Base-by-base conservation (phyloP, 1,139 yeast species). In the Debaryomyces robertsiae region DNA sequence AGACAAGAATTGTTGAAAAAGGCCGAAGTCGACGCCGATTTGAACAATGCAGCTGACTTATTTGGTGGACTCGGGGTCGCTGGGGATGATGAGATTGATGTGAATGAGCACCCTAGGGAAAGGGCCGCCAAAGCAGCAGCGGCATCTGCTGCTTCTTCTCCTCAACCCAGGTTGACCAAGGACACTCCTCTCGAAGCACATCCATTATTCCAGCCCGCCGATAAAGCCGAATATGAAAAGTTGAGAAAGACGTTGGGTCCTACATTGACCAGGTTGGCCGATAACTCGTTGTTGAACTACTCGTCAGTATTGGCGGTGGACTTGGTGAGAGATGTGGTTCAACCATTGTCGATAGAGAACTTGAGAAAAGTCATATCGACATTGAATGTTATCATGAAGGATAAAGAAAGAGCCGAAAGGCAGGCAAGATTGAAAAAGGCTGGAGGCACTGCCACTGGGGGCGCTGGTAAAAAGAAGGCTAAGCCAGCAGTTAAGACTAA, bases 381-480 rank as follows among this genome's bases (percentile, higher is more conserved):
- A 1, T 73, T 93, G 57, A 87, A 82, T 53, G 93, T 91, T 6
- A 65, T 84, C 42, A 73, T 85, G 48, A 90, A 84, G 57, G 96
- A 90, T 43, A 93, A 93, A 70, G 93, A 85, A 64, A 84, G 83
- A 61, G 85, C 84, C 45, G 98, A 91, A 69, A 87, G 97, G 72
- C 84, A 77, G 56, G 88, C 85, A 3, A 79, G 95, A 67, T 70
- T 85, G 56, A 78, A 84, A 56, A 84, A 82, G 61, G 77, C 89
- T 35, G 93, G 93, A 47, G 93, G 93, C 48, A 84, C 93, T 36
- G 81, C 93, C 30, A 84, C 94, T 34, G 95, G 94, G 58, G 95
- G 97, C 61, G 93, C 95, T 24, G 97, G 96, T 58, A 89, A 88
- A 77, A 87, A 89, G 81, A 90, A 91, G 79, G 91, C 83, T 48